A percentile compares a stretch with the other conserved stretches of the same genome.
Conservation (phyloP, 169 alveolate genomes). For the Cryptosporidium meleagridis region DNA sequence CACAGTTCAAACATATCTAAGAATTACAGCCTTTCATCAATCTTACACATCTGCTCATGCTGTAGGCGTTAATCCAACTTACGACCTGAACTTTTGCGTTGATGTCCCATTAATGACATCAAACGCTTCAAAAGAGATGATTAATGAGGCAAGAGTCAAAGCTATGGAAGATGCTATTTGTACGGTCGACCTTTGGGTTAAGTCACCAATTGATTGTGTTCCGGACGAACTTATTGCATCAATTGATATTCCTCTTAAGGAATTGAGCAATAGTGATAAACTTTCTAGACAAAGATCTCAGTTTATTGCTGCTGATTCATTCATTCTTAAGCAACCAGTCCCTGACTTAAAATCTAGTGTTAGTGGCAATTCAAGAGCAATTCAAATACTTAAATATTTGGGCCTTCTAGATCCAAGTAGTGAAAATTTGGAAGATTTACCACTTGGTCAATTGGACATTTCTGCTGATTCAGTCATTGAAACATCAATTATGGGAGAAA, state of each 20-base stretch:
- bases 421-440: slow-evolving; percentile 51
- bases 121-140: slow-evolving; percentile 56
- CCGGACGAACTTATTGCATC: slow-evolving; percentile 73
- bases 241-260: slow-evolving; percentile 55
- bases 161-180: slow-evolving; percentile 73
- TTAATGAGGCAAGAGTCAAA: slow-evolving; percentile 42
- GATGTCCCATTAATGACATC: slow-evolving; percentile 65
- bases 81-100: slow-evolving; percentile 63
- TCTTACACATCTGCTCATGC: slow-evolving; percentile 74
- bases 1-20: slow-evolving; percentile 65
- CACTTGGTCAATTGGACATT: slow-evolving; percentile 62
- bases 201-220: slow-evolving; percentile 51
- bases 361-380: slow-evolving; percentile 61
- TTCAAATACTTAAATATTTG: slow-evolving; percentile 62
- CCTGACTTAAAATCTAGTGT: slow-evolving; percentile 55
- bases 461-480: slow-evolving; percentile 65
- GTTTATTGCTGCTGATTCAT: slow-evolving; percentile 64
- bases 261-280: slow-evolving; percentile 27
- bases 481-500: slow-evolving; percentile 64
- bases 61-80: slow-evolving; percentile 71
- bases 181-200: slow-evolving; percentile 72
- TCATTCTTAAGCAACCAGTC: slow-evolving; percentile 61
- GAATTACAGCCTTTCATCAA: slow-evolving; percentile 73
- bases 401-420: slow-evolving; percentile 56
- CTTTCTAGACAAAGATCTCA: slow-evolving; percentile 50